phyloP scores from a whole-genome alignment of 2,329 filamentous ascomycete genomes.

The Aspergillus pseudoglaucus region DNA sequence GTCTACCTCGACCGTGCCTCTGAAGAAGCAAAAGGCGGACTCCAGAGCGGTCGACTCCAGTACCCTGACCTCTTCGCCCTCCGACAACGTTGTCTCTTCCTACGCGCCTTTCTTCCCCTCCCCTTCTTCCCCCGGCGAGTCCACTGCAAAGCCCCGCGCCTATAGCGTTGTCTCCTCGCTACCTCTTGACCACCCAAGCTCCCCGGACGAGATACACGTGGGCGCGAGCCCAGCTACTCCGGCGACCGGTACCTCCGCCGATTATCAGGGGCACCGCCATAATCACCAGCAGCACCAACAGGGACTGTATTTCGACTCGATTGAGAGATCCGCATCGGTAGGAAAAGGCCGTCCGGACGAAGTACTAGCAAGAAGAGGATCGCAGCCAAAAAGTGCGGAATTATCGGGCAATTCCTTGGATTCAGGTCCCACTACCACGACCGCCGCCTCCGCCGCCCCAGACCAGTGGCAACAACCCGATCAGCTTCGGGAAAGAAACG shows the following conservation, averaged over 20 bases:
- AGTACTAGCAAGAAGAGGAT: not conserved
- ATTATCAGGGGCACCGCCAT: not conserved
- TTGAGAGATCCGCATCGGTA: not conserved
- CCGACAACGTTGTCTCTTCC: not conserved
- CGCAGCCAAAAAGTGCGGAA: not conserved
- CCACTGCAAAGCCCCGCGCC: constrained; percentile 14
- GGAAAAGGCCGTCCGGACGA: not conserved
- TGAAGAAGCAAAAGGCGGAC: constrained; percentile 14
- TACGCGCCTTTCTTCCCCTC: constrained; percentile 8
- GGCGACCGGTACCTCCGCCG: constrained; percentile 7
- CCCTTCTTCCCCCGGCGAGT: constrained; percentile 14
- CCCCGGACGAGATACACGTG: constrained; percentile 9
- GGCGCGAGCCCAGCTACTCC: constrained; percentile 3
- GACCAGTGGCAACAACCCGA: not conserved
- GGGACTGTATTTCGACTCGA: not conserved
- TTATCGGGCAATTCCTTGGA: not conserved
- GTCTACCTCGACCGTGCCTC: constrained; percentile 21
- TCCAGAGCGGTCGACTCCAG: constrained; percentile 15
- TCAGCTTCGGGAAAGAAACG: not conserved
- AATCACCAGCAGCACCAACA: not conserved
- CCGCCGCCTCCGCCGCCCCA: not conserved
- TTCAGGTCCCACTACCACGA: not conserved
- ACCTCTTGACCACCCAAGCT: constrained; percentile 10
- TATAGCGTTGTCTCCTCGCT: constrained; percentile 21
- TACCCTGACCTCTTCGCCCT: constrained; percentile 1